phyloP scores from a whole-genome alignment of 306 rosid species.

The Trifolium dubium region DNA sequence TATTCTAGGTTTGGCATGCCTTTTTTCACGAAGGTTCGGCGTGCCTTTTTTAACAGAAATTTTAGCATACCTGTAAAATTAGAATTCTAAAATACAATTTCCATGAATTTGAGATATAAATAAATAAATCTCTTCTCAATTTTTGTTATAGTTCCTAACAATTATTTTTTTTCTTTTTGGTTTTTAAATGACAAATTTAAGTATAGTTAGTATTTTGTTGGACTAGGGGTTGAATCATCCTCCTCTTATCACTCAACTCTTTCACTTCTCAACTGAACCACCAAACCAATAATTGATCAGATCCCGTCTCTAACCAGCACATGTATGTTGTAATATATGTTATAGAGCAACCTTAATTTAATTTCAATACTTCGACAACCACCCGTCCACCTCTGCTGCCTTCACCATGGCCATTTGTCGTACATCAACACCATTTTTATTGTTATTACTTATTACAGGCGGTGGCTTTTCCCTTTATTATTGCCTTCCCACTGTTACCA shows the following conservation, averaged over 20 bases:
- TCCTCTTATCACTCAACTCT: neutral
- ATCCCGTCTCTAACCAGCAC: slow-evolving; percentile 6
- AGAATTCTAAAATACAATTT: slow-evolving; percentile 1
- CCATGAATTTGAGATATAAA: neutral
- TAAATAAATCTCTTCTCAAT: neutral
- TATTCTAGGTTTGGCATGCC: slow-evolving; percentile 4
- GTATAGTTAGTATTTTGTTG: neutral
- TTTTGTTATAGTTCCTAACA: neutral
- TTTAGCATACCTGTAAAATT: slow-evolving; percentile 1
- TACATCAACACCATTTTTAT: slow-evolving; percentile 8
- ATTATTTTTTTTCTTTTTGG: neutral
- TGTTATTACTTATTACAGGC: slow-evolving; percentile 13
- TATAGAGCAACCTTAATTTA: slow-evolving; percentile 1
- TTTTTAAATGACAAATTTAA: neutral
- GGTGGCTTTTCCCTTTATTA: neutral
- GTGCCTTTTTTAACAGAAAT: neutral
- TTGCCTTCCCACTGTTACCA: neutral
- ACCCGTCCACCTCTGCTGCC: neutral
- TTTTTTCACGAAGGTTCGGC: neutral
- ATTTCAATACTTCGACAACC: neutral
- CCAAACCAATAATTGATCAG: neutral
- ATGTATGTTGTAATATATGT: neutral
- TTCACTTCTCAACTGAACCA: neutral
- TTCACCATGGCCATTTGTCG: neutral
- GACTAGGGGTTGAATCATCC: neutral